These are phyloP conservation scores for Ceratocystis destructans DNA, from an alignment of 2,329 filamentous ascomycete genomes.

Conservation along the genomic window DNA sequence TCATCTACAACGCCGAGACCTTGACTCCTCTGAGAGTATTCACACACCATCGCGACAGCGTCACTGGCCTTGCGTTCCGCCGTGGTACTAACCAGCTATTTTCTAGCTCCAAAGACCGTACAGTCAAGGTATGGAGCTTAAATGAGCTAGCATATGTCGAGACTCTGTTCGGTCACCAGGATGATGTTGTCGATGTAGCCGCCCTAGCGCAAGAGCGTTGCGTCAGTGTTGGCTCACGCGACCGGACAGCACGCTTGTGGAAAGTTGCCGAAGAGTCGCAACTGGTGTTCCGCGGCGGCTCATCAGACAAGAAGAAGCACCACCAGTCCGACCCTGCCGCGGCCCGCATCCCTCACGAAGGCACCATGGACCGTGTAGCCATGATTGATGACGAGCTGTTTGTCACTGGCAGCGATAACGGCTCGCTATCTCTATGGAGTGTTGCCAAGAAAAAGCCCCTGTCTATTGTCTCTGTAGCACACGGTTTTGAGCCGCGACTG, in stretches of 20 bases:
- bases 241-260: conserved; percentile 86
- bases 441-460: conserved; percentile 90
- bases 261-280: conserved; percentile 94
- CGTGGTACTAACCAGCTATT: conserved; percentile 84
- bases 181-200: conserved; percentile 72
- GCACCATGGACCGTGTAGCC: conserved; percentile 81
- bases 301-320: conserved; percentile 39
- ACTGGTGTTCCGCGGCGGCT: conserved; percentile 83
- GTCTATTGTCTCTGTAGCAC: conserved; percentile 63
- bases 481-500: conserved; percentile 67
- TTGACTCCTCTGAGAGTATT: conserved; percentile 72
- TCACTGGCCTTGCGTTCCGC: conserved; percentile 75
- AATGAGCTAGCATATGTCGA: conserved; percentile 90
- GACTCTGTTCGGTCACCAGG: conserved; percentile 91
- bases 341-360: conserved; percentile 50
- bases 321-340: conserved; percentile 25
- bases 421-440: conserved; percentile 73
- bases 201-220: conserved; percentile 77
- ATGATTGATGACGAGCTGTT: conserved; percentile 82
- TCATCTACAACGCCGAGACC: conserved; percentile 74
- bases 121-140: conserved; percentile 88
- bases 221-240: conserved; percentile 76
- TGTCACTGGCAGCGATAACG: conserved; percentile 87
- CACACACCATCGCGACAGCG: conserved; percentile 77
- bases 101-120: conserved; percentile 78